Base-by-base conservation (phyloP, 306 rosid genomes). In the Elaeagnus macrophylla region DNA sequence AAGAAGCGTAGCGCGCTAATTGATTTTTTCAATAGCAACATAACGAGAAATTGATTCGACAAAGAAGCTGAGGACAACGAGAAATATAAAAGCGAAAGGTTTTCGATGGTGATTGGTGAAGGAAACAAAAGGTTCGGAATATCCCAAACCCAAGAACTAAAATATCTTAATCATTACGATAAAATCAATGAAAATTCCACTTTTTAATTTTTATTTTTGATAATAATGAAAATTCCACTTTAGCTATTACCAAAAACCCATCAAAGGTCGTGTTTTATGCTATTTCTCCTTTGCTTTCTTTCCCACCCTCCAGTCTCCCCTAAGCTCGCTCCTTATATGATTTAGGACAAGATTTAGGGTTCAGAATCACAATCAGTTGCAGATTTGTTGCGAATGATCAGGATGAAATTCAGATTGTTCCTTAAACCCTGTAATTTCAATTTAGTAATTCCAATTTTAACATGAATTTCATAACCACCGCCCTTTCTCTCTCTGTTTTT, bases 401-500 rank as follows among this genome's bases (percentile, higher is more conserved):
- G 81, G 72, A 73, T 48, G n/a, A 41, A 68, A 40, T 73, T 65
- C 56, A 76, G 71, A 64, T 64, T 41, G 19, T 43, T 41, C 20
- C 51, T 25, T 50, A 19, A 9, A 7, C 42, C n/a, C 47, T n/a
- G n/a, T n/a, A n/a, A n/a, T n/a, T n/a, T n/a, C n/a, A n/a, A n/a
- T n/a, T n/a, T 2, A 18, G 19, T 20, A 6, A 9, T 50, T 10
- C 12, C 49, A 15, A 45, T 14, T 45, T 13, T 6, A 12, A 15
- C 49, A 45, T 17, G 1, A 7, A 18, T 10, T 2, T 6, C 5
- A 9, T 8, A 17, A 9, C 53, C 8, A 19, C 9, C 15, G n/a
- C 17, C 11, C 0, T 5, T 1, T 14, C n/a, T 46, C 12, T 41
- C 4, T 9, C 25, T 8, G 10, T 10, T 38, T 9, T 0, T 10